Base-by-base conservation (phyloP, 192 early-diverging fungal genomes). In the Haplosporangium gracile region DNA sequence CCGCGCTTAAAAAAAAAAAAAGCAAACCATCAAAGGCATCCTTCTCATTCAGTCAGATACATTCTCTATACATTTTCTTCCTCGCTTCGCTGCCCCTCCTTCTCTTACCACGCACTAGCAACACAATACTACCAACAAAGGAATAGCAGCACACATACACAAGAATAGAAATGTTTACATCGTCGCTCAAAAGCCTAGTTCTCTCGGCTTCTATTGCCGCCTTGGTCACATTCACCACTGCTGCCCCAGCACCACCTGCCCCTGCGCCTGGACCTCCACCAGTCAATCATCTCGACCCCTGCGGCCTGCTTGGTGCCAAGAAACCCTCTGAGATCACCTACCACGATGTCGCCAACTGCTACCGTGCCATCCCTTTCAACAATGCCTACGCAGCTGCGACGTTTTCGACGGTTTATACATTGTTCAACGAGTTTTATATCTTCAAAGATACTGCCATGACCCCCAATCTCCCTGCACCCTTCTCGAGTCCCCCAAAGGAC, bases 371-470 rank as follows among this genome's bases (percentile, higher is more conserved):
- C 60, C 45, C 71, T 2, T 78, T 53, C n/a, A 32, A 83, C 39
- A 39, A 0, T 0, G 26, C 13, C 4, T 29, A 45, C 15, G 77
- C 82, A 10, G 39, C 18, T 5, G 15, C 60, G 15, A 78, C 76
- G 2, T 10, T 75, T 11, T 11, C 68, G 7, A 70, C 75, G 2
- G n/a, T 83, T 5, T 15, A 51, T 40, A 75, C 34, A 2, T 24
- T 83, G 18, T 83, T 60, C 53, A 60, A 83, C 45, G 65, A 83
- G 1, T 60, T 75, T 26, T 83, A 75, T 32, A 49, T 83, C 16
- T 83, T 83, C 51, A 42, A 72, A 1, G 82, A 83, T 13, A 32
- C 68, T 0, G 76, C 82, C 22, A 22, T 83, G 72, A 75, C 47
- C 2, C 57, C 76, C 32, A 11, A 83, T 16, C 60, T 77, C 15